Base-by-base conservation (phyloP, 441 rosid genomes). In the Euphorbia corollata region DNA sequence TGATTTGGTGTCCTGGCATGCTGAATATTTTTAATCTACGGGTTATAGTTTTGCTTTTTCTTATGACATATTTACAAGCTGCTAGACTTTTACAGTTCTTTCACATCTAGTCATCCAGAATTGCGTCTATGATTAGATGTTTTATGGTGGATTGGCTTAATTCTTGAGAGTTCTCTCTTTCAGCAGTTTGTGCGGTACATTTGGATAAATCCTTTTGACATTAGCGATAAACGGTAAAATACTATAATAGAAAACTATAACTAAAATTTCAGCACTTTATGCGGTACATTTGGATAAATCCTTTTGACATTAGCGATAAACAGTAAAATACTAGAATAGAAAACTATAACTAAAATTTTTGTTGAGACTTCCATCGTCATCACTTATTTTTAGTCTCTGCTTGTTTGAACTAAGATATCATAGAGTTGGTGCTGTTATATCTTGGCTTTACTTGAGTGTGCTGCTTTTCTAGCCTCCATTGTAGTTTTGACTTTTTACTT, bases 141-240 rank as follows among this genome's bases (percentile, higher is more conserved):
- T 47, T 63, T 20, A 32, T 36, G 18, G 50, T n/a, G 38, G 38
- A 71, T 64, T 71, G 47, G 53, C 53, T 45, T 36, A 22, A 63
- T 15, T 34, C 6, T 48, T 45, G 8, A 34, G 30, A 62, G n/a
- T n/a, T n/a, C n/a, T n/a, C n/a, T n/a, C n/a, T n/a, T 45, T 64
- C 22, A 43, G 48, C 57, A 20, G 61, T 16, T 64, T 20, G 23
- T 20, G 22, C 9, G 8, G 18, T 60, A 48, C 23, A 19, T 60
- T 5, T 68, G 64, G 65, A 47, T 68, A 48, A n/a, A 12, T 59
- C 63, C 20, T 34, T 59, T 63, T 63, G 12, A 24, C 45, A 18
- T 23, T 24, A 23, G 30, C 24, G 18, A 6, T 54, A 19, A 10
- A 34, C 19, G 22, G 32, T 48, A 32, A 19, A 6, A 34, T 67